Evolutionary conservation across 192 early-diverging fungal genomes (phyloP), one percentile per base, ranked within the genome.

Genomic region (Dissophora ornata): DNA sequence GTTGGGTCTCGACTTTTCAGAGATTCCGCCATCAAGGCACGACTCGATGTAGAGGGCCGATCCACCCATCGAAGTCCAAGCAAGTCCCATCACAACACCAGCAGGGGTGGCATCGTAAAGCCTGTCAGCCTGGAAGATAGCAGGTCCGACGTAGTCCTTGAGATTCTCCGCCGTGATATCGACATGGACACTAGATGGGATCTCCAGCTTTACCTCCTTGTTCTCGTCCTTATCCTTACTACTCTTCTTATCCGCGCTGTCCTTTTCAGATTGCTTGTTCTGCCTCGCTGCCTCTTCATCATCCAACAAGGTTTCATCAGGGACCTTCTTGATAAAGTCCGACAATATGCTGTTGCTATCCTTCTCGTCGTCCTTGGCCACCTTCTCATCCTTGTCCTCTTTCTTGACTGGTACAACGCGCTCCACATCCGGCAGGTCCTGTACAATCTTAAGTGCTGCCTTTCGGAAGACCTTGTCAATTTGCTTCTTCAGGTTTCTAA

Each of bases 391-490:
- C 3, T 21, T 33, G 26, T 28, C 69, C 30, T 38, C 65, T 45
- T 52, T 69, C 69, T 26, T 81, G 68, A n/a, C 53, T n/a, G 70
- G 70, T 7, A 34, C 56, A 33, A 61, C 63, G 29, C 71, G 71
- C n/a, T 75, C 71, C 24, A 75, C 51, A 13, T 75, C 71, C 0
- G 71, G 71, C 44, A 86, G 79, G 25, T 86, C 83, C 46, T 87
- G 63, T 11, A 97, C 95, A 45, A 98, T 89, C 75, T 92, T 89
- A 36, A 93, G 86, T 22, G 97, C 98, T 4, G 96, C 95, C 82
- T 99, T 99, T 46, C 98, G 89, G 86, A 91, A 99, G 25, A 99
- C 90, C 84, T 99, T 99, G 55, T 99, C 98, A 33, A 99, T 94
- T 44, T 98, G 96, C 82, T 99, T 98, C 83, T 99, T 99, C 52